A percentile compares a stretch with the other conserved stretches of the same genome.
These are phyloP conservation scores for Cryptosporidium felis DNA, from an alignment of 169 alveolate species.

Conservation along the genomic window DNA sequence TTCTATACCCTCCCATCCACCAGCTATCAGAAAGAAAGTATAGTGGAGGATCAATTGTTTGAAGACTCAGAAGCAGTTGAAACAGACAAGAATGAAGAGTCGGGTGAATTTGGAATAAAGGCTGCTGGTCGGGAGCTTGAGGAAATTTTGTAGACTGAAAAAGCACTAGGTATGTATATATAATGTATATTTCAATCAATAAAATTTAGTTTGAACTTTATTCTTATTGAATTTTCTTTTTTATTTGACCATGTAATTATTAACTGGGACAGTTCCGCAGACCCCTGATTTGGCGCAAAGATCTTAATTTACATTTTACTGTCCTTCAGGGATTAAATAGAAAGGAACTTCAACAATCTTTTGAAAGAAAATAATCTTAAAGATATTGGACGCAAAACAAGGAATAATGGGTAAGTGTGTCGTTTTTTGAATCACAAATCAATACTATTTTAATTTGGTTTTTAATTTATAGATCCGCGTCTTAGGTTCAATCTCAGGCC, in stretches of 20 bases:
- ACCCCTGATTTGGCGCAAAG: slow-evolving; percentile 64
- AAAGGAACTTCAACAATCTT: too few relatives aligned
- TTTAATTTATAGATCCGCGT: slow-evolving; percentile 49
- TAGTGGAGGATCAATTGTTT: background rate
- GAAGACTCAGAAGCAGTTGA: background rate
- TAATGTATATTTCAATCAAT: background rate
- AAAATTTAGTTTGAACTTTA: background rate
- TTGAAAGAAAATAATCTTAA: too few relatives aligned
- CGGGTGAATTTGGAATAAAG: slow-evolving; percentile 19
- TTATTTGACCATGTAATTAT: background rate
- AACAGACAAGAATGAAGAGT: background rate
- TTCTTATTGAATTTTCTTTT: background rate
- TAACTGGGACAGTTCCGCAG: background rate
- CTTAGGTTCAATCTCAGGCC: slow-evolving; percentile 43
- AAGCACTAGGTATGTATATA: slow-evolving; percentile 8
- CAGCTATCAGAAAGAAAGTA: background rate
- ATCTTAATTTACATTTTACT: slow-evolving; percentile 34
- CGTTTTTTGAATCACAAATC: too few relatives aligned
- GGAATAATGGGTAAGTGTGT: too few relatives aligned
- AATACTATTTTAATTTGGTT: too few relatives aligned
- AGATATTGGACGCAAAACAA: too few relatives aligned
- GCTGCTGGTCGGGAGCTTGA: background rate
- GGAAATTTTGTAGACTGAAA: background rate
- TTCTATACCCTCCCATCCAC: background rate
- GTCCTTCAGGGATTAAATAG: slow-evolving; percentile 6